phyloP scores from a whole-genome alignment of 805 yeast species.

The Maudiozyma pseudohumilis region DNA sequence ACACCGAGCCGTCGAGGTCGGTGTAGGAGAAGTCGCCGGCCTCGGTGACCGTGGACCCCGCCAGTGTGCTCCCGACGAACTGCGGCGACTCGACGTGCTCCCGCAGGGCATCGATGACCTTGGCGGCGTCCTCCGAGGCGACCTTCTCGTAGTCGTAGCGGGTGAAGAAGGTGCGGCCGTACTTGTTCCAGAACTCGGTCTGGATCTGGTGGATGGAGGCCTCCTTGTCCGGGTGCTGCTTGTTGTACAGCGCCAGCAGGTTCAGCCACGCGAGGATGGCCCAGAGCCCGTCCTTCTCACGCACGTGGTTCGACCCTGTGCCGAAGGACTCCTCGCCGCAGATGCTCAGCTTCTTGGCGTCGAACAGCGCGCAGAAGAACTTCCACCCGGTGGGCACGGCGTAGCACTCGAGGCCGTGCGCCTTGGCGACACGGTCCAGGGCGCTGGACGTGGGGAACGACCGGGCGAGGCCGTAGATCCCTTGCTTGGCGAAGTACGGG shows the following conservation, averaged over 20 bases:
- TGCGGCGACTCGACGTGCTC: slow-evolving; percentile 29
- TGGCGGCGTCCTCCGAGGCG: slow-evolving; percentile 59
- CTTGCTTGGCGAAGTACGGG: slow-evolving; percentile 80
- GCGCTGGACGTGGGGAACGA: slow-evolving; percentile 98
- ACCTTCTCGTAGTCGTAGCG: slow-evolving; percentile 92
- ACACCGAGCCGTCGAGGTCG: slow-evolving; percentile 88
- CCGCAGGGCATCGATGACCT: slow-evolving; percentile 49
- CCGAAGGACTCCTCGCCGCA: slow-evolving; percentile 99
- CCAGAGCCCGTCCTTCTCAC: slow-evolving; percentile 98
- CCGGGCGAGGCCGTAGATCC: slow-evolving; percentile 88
- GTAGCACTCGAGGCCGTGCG: slow-evolving; percentile 63
- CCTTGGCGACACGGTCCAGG: slow-evolving; percentile 79
- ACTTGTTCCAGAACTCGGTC: slow-evolving; percentile 76
- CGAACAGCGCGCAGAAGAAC: slow-evolving; percentile 92
- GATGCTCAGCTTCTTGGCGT: slow-evolving; percentile 83
- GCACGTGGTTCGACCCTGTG: slow-evolving; percentile 93
- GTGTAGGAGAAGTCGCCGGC: slow-evolving; percentile 90
- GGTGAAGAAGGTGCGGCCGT: slow-evolving; percentile 96
- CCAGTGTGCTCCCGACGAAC: slow-evolving; percentile 44
- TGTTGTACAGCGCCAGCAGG: slow-evolving; percentile 76
- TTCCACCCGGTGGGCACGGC: slow-evolving; percentile 99
- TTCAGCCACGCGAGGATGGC: slow-evolving; percentile 97
- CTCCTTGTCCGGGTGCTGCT: slow-evolving; percentile 43
- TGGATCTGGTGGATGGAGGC: slow-evolving; percentile 76
- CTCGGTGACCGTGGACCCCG: slow-evolving; percentile 43